Percentiles rank a stretch among this genome's conserved stretches.
These are phyloP conservation scores for Nyctanthes arbortristis DNA, from an alignment of 257 asterid genomes.

Conservation along the genomic window DNA sequence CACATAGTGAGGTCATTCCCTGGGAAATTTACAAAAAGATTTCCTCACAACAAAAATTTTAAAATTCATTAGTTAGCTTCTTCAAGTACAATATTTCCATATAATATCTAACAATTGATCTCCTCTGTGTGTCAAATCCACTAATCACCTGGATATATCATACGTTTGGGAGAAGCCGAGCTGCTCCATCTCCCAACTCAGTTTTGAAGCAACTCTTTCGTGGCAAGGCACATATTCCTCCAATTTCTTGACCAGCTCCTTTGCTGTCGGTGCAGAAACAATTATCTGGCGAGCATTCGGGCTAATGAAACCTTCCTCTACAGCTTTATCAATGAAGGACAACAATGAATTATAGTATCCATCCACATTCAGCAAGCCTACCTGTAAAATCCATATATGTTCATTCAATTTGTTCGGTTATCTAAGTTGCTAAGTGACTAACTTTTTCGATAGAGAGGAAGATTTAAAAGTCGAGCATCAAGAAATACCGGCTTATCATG, in stretches of 20 bases:
- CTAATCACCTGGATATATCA: constrained; percentile 52
- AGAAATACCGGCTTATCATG: constrained; percentile 89
- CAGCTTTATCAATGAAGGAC: constrained; percentile 89
- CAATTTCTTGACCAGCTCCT: constrained; percentile 77
- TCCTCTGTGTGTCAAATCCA: constrained; percentile 29
- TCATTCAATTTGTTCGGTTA: neutral
- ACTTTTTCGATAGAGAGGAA: neutral
- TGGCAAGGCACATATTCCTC: constrained; percentile 65
- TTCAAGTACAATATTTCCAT: constrained; percentile 31
- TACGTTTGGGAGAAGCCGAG: constrained; percentile 33
- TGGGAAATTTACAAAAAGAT: constrained; percentile 54
- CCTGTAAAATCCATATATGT: constrained; percentile 41
- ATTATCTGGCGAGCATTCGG: constrained; percentile 89
- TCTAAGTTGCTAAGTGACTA: neutral
- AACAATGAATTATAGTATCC: constrained; percentile 81
- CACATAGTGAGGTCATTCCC: constrained; percentile 34
- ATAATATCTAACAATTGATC: constrained; percentile 22
- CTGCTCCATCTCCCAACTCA: constrained; percentile 56
- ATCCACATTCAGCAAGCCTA: constrained; percentile 90
- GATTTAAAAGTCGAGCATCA: neutral
- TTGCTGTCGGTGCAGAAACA: constrained; percentile 85
- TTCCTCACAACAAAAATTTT: constrained; percentile 36
- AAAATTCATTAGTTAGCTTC: constrained; percentile 47
- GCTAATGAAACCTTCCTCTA: constrained; percentile 84
- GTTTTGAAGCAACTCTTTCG: constrained; percentile 40